Conservation (phyloP, 129 eudicot species). For the Scalesia atractyloides region DNA sequence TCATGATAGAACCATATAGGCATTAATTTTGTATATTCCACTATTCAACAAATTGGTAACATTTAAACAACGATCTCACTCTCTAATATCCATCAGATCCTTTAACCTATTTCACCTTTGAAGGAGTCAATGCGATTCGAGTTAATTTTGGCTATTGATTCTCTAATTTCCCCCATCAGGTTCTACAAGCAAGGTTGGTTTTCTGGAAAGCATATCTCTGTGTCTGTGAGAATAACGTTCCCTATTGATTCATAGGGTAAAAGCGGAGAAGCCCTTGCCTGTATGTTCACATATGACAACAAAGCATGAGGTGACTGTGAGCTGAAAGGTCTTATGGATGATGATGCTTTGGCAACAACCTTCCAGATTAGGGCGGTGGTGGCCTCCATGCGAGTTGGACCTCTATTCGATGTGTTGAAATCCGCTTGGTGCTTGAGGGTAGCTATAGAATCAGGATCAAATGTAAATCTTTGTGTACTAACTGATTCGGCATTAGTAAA, state of each 20-base stretch:
- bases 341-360: conserved; percentile 23
- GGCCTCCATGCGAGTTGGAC: conserved; percentile 29
- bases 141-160: conserved; percentile 4
- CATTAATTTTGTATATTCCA: conserved; percentile 22
- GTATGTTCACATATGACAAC: conserved; percentile 14
- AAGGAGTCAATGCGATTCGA: not conserved
- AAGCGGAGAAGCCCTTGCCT: conserved; percentile 26
- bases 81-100: not conserved
- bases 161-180: conserved; percentile 12
- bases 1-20: conserved; percentile 23
- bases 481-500: not conserved
- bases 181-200: not conserved
- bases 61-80: conserved; percentile 6
- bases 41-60: conserved; percentile 14
- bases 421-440: not conserved
- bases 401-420: not conserved
- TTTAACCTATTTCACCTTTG: conserved; percentile 10
- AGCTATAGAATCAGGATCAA: not conserved
- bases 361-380: conserved; percentile 12
- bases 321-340: not conserved
- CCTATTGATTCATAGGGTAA: conserved; percentile 17
- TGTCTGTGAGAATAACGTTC: not conserved
- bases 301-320: conserved; percentile 15
- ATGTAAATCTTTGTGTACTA: conserved; percentile 8
- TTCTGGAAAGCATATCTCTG: conserved; percentile 2